These are phyloP conservation scores for Neurospora sp. DNA, from an alignment of 495 filamentous ascomycete species.

Conservation along the genomic window DNA sequence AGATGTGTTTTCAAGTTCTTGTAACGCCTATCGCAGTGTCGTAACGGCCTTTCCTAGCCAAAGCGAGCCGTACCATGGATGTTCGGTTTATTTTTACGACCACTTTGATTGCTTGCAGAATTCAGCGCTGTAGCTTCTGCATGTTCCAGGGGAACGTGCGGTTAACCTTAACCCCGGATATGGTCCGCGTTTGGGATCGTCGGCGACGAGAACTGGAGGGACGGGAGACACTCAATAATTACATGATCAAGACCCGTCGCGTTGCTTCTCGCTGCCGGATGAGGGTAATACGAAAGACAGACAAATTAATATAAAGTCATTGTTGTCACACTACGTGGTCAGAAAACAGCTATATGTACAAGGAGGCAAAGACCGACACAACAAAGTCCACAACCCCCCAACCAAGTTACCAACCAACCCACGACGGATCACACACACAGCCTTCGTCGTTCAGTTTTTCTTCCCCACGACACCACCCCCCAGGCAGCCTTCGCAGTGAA, in stretches of 20 bases:
- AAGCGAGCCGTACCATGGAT: no score
- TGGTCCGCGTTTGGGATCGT: not conserved
- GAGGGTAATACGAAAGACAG: not conserved
- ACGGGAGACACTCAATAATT: not conserved
- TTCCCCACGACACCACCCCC: not conserved
- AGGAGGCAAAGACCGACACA: not conserved
- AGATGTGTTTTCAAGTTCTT: not conserved
- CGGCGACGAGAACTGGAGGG: not conserved
- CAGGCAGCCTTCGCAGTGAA: not conserved
- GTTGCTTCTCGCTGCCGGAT: not conserved
- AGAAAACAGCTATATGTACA: not conserved
- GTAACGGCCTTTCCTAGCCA: no score
- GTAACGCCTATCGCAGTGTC: not conserved
- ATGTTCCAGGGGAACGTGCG: not conserved
- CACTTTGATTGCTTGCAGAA: no score
- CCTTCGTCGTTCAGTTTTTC: not conserved
- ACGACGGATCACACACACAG: not conserved
- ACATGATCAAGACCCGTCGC: not conserved
- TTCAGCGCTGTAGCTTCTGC: no score
- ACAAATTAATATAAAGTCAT: not conserved
- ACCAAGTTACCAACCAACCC: not conserved
- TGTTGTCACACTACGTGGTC: not conserved
- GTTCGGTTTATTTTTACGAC: no score
- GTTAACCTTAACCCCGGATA: not conserved
- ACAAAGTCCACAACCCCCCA: not conserved